Percentiles rank a stretch among this genome's conserved stretches.
Conservation (phyloP, 2,329 filamentous ascomycete genomes). For the Amesomyces nigricolor region DNA sequence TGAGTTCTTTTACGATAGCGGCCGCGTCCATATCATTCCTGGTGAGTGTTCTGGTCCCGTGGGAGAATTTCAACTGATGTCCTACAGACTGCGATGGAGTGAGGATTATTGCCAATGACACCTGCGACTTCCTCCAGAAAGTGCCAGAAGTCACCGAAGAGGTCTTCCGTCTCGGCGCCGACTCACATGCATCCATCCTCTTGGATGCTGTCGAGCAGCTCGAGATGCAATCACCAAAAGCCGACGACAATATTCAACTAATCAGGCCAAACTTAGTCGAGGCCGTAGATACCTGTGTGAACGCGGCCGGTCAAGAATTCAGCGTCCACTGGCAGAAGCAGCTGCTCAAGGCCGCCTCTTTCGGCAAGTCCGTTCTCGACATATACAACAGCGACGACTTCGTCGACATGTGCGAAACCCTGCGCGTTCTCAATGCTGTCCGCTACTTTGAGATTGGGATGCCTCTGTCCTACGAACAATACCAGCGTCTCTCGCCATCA, state of each 20-base stretch:
- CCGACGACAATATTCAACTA: constrained; percentile 94
- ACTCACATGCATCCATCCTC: constrained; percentile 84
- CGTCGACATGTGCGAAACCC: constrained; percentile 93
- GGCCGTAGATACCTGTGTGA: constrained; percentile 89
- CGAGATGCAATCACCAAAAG: constrained; percentile 90
- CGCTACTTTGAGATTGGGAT: constrained; percentile 88
- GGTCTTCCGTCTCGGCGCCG: constrained; percentile 82
- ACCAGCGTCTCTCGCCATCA: constrained; percentile 82
- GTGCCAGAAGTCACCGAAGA: constrained; percentile 82
- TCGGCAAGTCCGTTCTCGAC: constrained; percentile 94
- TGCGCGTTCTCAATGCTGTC: constrained; percentile 87
- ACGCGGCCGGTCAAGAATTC: constrained; percentile 88
- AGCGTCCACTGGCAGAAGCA: constrained; percentile 90
- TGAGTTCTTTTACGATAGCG: constrained; percentile 77
- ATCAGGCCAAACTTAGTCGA: constrained; percentile 84
- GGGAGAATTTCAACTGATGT: not conserved
- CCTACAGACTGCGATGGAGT: constrained; percentile 69
- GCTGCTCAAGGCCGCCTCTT: constrained; percentile 90
- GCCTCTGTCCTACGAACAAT: constrained; percentile 89
- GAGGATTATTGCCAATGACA: constrained; percentile 80
- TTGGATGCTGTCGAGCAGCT: constrained; percentile 88
- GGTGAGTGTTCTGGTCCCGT: constrained; percentile 46
- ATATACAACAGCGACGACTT: constrained; percentile 98
- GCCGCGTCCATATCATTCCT: constrained; percentile 79
- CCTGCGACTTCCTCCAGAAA: constrained; percentile 96